Evolutionary conservation across 106 monocot species (phyloP), one percentile per base, ranked within the genome.

Genomic region (Posidonia australis): DNA sequence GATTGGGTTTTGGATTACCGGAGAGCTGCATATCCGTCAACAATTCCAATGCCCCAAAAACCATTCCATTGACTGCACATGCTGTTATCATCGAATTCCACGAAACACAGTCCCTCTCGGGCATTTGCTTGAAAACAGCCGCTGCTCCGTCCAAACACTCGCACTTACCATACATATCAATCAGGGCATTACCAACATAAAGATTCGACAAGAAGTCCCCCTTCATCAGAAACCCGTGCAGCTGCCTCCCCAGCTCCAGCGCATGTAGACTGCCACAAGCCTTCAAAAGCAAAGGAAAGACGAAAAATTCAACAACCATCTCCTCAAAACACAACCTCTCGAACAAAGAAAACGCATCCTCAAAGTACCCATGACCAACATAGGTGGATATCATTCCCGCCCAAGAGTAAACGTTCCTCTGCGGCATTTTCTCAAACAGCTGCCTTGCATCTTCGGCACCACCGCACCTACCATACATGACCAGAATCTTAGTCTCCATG

Each of bases 81-180:
- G 76, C 70, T 29, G 36, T 58, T 29, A 83, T 72, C 10, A 79
- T 30, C 1, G 79, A 83, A 30, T 84, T 84, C 79, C 83, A 80
- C 3, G 77, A 70, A 46, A 84, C 70, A 58, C 54, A 43, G 32
- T 79, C 79, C 24, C 51, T 72, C 49, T 67, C 74, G 5, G 63
- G 70, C 83, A 84, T 77, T 46, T 55, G 62, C n/a, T 67, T 45
- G 10, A 80, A 49, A 44, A 77, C 58, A 23, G 51, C 63, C 25
- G 60, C 14, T 9, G 76, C 79, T 19, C 75, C 78, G 14, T 60
- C 76, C 19, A 76, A 5, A 17, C 20, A 54, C 4, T 44, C 46
- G 31, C 79, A 83, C 24, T 79, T 83, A n/a, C 79, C 78, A 45
- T 83, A 83, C 78, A 79, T 78, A 48, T 79, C 71, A 0, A 83